phyloP scores from a whole-genome alignment of 2,329 filamentous ascomycete genomes.

The Phialophora expanda region DNA sequence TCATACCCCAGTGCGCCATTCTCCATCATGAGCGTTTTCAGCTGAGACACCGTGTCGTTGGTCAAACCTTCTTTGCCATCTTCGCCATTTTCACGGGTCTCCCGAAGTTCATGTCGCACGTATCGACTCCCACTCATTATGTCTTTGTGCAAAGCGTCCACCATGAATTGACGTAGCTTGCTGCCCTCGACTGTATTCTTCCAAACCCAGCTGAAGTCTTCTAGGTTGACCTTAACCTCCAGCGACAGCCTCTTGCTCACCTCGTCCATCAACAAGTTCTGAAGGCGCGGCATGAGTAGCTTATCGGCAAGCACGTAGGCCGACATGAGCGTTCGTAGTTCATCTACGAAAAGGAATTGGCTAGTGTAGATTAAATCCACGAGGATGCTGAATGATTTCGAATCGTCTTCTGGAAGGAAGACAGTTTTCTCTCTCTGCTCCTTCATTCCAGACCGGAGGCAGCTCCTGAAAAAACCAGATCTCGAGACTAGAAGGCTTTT shows the following conservation, averaged over 20 bases:
- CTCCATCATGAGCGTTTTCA: not conserved
- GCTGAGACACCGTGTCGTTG: not conserved
- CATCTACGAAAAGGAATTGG: not conserved
- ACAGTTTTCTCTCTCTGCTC: slow-evolving; percentile 17
- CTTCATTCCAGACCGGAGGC: slow-evolving; percentile 21
- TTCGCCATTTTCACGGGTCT: not conserved
- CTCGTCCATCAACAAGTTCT: not conserved
- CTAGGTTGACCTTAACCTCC: not conserved
- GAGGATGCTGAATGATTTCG: not conserved
- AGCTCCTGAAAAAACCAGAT: slow-evolving; percentile 19
- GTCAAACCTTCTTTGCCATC: not conserved
- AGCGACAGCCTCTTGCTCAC: not conserved
- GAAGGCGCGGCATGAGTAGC: not conserved
- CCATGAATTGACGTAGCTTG: not conserved
- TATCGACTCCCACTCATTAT: not conserved
- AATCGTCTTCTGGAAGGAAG: slow-evolving; percentile 21
- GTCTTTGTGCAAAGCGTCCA: not conserved
- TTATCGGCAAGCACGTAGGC: not conserved
- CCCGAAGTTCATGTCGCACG: not conserved
- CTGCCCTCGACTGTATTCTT: not conserved
- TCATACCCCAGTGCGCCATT: not conserved
- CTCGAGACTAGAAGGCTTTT: slow-evolving; percentile 11
- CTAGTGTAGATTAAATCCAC: not conserved
- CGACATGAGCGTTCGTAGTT: not conserved
- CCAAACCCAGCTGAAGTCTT: not conserved